Evolutionary conservation across 176 grass and related monocot genomes (phyloP), one percentile per base, ranked within the genome.

Genomic region (Carex myosuroides): DNA sequence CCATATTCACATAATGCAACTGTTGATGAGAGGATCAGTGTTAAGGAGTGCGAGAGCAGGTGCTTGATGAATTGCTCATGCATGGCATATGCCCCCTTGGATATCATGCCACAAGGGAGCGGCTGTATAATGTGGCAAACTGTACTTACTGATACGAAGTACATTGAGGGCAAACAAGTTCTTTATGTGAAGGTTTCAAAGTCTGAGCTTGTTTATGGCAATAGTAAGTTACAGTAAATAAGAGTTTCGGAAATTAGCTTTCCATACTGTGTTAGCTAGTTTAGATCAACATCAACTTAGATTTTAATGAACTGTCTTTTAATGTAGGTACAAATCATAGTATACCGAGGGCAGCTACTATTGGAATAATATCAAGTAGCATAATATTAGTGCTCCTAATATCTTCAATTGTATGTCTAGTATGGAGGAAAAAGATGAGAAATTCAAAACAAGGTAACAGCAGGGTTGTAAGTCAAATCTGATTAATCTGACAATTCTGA

Each of bases 151-250:
- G 90, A 95, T 54, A 73, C 20, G 0, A 83, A 13, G 65, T 64
- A 56, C 9, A 18, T 85, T 50, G 48, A 17, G 0, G 42, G 50
- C n/a, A 87, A 74, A 1, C 85, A 92, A 67, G 85, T 85, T 64
- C 70, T 94, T 24, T 86, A 89, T 68, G 66, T 96, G 30, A 84
- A 86, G 32, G 80, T 88, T 13, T 74, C 83, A 13, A 53, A 69
- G 52, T 87, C 77, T 57, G 86, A 88, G 2, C n/a, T 84, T 5
- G 92, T 87, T 94, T 46, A 46, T 46, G 44, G 44, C 44, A 46
- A 9, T 46, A 46, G 8, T 46, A 46, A 46, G 44, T 46, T 8
- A 46, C 44, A 46, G 44, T 46, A 46, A 46, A 46, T 46, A 46
- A 46, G 44, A 46, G 44, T 46, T 46, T 60, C 17, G 20, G 57